Base-by-base conservation (phyloP, 2,329 filamentous ascomycete species). In the Aspergillus chevalieri region DNA sequence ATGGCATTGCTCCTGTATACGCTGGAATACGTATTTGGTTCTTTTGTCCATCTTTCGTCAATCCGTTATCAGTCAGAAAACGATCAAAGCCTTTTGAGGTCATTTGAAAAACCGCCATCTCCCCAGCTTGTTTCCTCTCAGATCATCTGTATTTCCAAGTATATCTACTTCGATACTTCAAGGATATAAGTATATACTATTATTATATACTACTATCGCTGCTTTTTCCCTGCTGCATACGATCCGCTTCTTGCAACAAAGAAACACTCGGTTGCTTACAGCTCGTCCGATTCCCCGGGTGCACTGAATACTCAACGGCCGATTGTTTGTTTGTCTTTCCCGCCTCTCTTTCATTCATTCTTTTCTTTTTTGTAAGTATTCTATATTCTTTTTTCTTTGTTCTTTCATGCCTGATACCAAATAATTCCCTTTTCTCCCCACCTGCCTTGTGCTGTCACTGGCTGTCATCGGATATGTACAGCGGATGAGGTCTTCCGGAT, bases 11-110 rank as follows among this genome's bases (percentile, higher is more conserved):
- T 30, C 12, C 26, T 30, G 26, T 30, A 30, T 30, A 30, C 9
- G 26, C 10, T 12, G 26, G 26, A 30, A 41, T 41, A 26, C 45
- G 34, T 7, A 24, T 47, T 39, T 17, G 41, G 44, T 47, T 44
- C 48, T 50, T 50, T 44, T 47, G 44, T 46, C 39, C 14, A 36
- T 26, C 38, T 46, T 24, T 47, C 34, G 39, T 44, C 41, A 34
- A 50, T 50, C 48, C 38, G 38, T 41, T 41, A 41, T 41, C 38
- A 41, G 38, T 41, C 38, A 41, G n/a, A 41, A 19, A 19, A 17
- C 38, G 10, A 6, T 41, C 38, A 30, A 9, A 9, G 26, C 26
- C 17, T 22, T 19, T 41, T 41, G 38, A 12, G 15, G 15, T 41
- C 9, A 41, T 19, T 19, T 41, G 38, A 41, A 41, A 41, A 41